A percentile compares a stretch with the other conserved stretches of the same genome.
phyloP scores from a whole-genome alignment of 2,329 filamentous ascomycete species.

The Ophiostoma piceae region DNA sequence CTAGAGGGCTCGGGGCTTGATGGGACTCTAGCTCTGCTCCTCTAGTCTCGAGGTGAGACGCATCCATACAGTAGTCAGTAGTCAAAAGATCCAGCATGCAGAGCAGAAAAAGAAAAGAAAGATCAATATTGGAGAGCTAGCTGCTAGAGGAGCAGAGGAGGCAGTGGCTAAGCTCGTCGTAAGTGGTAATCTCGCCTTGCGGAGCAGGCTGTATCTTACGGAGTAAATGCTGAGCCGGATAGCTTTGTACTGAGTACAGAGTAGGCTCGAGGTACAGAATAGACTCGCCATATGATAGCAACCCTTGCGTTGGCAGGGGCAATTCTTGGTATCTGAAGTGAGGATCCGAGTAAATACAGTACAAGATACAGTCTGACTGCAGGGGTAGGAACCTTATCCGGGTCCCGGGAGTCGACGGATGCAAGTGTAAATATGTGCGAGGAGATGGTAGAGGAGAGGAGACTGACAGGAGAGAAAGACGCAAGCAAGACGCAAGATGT shows the following conservation, averaged over 20 bases:
- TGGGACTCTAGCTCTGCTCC: too few species aligned
- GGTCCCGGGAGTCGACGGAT: background rate
- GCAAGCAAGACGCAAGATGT: background rate
- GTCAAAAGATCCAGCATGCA: too few species aligned
- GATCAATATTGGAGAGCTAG: background rate
- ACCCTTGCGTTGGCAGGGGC: too few species aligned
- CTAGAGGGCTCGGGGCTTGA: too few species aligned
- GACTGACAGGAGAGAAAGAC: background rate
- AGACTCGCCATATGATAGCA: too few species aligned
- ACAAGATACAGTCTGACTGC: background rate
- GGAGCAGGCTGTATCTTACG: too few species aligned
- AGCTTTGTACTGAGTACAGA: too few species aligned
- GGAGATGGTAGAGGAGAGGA: background rate
- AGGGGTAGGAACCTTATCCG: slow-evolving; percentile 8
- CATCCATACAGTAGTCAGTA: background rate
- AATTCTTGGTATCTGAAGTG: too few species aligned
- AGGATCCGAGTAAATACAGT: background rate
- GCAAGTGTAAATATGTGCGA: slow-evolving; percentile 1
- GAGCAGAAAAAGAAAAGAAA: background rate
- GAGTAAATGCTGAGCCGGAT: too few species aligned
- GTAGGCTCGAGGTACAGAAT: too few species aligned
- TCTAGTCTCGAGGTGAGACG: too few species aligned
- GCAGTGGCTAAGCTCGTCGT: background rate
- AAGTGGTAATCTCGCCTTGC: background rate
- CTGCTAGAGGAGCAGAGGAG: background rate